Evolutionary conservation across 371 early-diverging fungal species (phyloP).

Genomic region (Paraphysoderma sedebokerense): DNA sequence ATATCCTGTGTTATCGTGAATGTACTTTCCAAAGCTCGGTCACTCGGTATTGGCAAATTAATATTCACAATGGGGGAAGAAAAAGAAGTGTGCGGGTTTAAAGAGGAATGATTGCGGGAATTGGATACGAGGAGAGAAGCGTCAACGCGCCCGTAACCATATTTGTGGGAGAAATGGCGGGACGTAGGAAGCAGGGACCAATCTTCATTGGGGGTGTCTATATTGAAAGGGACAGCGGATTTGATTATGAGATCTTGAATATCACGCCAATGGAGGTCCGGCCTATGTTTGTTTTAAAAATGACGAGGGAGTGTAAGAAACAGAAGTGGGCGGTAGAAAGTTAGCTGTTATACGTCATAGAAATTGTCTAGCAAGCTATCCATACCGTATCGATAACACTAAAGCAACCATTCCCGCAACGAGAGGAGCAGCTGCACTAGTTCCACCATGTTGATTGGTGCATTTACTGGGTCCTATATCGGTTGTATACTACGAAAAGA

Average conservation of each 20-base stretch:
- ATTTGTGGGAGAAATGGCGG: constrained; percentile 64
- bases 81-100: no score
- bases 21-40: constrained; percentile 8
- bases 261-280: constrained; percentile 87
- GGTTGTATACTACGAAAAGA: constrained; percentile 49
- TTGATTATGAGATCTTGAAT: constrained; percentile 64
- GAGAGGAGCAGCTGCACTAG: constrained; percentile 92
- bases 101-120: no score
- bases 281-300: constrained; percentile 15
- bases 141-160: constrained; percentile 81
- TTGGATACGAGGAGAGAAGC: constrained; percentile 58
- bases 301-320: constrained; percentile 2
- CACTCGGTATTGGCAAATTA: no score
- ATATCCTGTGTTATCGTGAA: constrained; percentile 22
- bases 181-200: constrained; percentile 45
- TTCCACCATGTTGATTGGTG: constrained; percentile 75
- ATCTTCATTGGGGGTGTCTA: constrained; percentile 33
- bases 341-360: not conserved
- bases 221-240: constrained; percentile 44
- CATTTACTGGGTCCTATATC: constrained; percentile 50
- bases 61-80: no score
- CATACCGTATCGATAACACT: constrained; percentile 41
- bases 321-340: constrained; percentile 2
- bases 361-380: not conserved
- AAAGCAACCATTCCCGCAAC: constrained; percentile 84